Evolutionary conservation across 2,329 filamentous ascomycete species (phyloP).

Genomic region (Madurella mycetomatis): DNA sequence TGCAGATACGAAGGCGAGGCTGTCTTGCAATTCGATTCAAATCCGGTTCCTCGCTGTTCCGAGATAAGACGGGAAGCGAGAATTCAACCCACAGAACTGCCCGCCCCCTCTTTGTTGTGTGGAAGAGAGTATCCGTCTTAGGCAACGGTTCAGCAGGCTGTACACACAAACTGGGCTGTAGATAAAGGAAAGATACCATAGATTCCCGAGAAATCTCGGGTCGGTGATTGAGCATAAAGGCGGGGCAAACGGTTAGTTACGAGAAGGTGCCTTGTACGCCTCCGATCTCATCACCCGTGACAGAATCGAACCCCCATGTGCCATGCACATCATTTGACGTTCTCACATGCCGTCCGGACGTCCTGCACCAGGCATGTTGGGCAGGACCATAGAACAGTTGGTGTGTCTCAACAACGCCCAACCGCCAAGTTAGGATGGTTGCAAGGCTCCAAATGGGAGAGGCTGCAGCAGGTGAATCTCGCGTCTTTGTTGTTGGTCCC

Average conservation of each 20-base stretch:
- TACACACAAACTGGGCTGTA: too few species aligned
- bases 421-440: background rate
- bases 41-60: conserved; percentile 21
- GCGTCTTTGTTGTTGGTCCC: conserved; percentile 8
- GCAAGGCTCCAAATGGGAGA: background rate
- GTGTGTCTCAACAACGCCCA: background rate
- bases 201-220: too few species aligned
- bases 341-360: too few species aligned
- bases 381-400: background rate
- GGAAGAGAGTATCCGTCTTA: background rate
- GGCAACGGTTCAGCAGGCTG: background rate
- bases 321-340: too few species aligned
- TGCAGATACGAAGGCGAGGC: background rate
- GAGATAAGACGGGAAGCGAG: conserved; percentile 23
- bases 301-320: too few species aligned
- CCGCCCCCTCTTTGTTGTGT: conserved; percentile 12
- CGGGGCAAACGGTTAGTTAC: too few species aligned
- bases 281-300: too few species aligned
- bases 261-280: too few species aligned
- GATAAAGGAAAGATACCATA: too few species aligned
- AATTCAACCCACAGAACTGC: conserved; percentile 25
- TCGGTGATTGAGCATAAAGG: too few species aligned
- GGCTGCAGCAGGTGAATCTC: background rate
- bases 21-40: conserved; percentile 23
- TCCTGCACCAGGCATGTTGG: too few species aligned